phyloP scores from a whole-genome alignment of 2,329 filamentous ascomycete species.

The Nigrograna mackinnonii region DNA sequence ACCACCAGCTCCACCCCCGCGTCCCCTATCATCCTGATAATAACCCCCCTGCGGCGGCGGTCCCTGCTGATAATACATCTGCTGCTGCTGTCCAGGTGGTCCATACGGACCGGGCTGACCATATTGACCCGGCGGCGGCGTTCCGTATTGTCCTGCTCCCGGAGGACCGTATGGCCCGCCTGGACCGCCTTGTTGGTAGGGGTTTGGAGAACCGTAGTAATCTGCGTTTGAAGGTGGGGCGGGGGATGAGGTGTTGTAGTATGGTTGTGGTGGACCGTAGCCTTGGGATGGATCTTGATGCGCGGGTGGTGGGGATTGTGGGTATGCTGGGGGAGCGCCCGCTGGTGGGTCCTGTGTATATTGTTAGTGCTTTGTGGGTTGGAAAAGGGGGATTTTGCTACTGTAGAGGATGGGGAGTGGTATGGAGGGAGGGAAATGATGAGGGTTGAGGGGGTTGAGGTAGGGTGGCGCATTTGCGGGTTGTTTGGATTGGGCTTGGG shows the following conservation, averaged over 20 bases:
- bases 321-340: conserved; percentile 32
- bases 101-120: conserved; percentile 17
- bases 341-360: conserved; percentile 16
- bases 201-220: conserved; percentile 21
- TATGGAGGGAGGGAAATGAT: not conserved
- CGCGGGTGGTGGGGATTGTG: conserved; percentile 18
- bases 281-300: conserved; percentile 16
- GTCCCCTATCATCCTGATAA: conserved; percentile 38
- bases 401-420: not conserved
- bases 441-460: conserved; percentile 3
- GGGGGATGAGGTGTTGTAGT: conserved; percentile 18
- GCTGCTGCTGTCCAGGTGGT: conserved; percentile 8
- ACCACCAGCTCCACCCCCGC: conserved; percentile 31
- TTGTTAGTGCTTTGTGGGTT: conserved; percentile 6
- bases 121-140: conserved; percentile 7
- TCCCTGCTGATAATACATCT: conserved; percentile 36
- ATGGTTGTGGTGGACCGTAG: conserved; percentile 21
- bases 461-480: not conserved
- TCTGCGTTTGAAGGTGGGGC: conserved; percentile 11
- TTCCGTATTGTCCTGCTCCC: conserved; percentile 15
- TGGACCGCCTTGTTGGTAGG: conserved; percentile 9
- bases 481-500: conserved; percentile 4
- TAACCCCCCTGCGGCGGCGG: conserved; percentile 40
- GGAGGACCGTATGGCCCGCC: conserved; percentile 3
- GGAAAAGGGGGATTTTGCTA: not conserved